Evolutionary conservation across 2,329 filamentous ascomycete species (phyloP).

Genomic region (Botryotinia globosa): DNA sequence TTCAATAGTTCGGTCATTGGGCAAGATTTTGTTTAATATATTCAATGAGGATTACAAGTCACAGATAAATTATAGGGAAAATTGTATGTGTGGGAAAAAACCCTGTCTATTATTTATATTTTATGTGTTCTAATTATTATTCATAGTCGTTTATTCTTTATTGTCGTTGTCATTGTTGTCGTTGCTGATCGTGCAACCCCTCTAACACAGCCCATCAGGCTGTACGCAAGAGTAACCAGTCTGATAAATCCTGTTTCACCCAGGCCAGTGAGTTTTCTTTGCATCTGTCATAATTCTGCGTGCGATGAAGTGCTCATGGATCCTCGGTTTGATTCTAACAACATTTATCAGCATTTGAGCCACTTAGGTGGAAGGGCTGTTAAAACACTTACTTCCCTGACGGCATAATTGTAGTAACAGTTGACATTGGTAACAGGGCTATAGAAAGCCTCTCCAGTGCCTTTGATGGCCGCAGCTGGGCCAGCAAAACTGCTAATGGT

Average conservation of each 20-base stretch:
- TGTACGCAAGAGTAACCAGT: not conserved
- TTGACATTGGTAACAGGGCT: constrained; percentile 2
- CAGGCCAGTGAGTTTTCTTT: not conserved
- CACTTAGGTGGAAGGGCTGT: not conserved
- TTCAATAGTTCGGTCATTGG: not conserved
- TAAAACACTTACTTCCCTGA: constrained; percentile 10
- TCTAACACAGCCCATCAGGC: not conserved
- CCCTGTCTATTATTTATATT: not conserved
- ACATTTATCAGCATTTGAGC: not conserved
- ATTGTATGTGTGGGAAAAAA: not conserved
- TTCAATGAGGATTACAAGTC: not conserved
- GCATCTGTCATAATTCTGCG: not conserved
- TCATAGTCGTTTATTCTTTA: not conserved
- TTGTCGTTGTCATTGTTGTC: not conserved
- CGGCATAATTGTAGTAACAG: constrained; percentile 7
- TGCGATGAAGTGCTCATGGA: not conserved
- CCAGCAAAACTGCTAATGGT: constrained; percentile 11
- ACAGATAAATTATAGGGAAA: not conserved
- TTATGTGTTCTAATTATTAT: not conserved
- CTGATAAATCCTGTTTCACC: not conserved
- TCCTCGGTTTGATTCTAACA: constrained; percentile 6
- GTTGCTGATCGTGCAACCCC: not conserved
- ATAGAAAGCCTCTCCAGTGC: constrained; percentile 8
- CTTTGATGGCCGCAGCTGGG: not conserved
- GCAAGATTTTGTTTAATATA: not conserved